phyloP scores from a whole-genome alignment of 1,284 basidiomycete species.

The Ceraceosorus bombacis region DNA sequence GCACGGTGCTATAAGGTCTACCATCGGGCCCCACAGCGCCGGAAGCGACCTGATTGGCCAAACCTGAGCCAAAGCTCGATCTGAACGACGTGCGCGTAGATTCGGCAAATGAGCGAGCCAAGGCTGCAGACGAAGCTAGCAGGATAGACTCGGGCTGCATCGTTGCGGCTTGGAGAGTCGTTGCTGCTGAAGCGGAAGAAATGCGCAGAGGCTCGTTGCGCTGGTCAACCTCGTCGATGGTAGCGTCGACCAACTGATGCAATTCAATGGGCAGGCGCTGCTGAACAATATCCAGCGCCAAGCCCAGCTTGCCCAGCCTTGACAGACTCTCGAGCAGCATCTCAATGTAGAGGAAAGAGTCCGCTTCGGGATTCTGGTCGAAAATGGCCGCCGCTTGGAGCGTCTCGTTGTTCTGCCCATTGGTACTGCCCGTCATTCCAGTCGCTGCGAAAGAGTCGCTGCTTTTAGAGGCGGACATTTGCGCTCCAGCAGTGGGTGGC shows the following conservation, averaged over 20 bases:
- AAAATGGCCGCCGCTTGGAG: slow-evolving; percentile 5
- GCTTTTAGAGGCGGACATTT: slow-evolving; percentile 7
- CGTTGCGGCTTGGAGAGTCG: slow-evolving; percentile 51
- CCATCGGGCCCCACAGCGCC: slow-evolving; percentile 1
- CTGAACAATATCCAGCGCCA: slow-evolving; percentile 71
- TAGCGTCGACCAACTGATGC: slow-evolving; percentile 74
- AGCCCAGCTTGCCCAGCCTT: slow-evolving; percentile 78
- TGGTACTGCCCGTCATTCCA: not conserved
- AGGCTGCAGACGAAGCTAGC: slow-evolving; percentile 31
- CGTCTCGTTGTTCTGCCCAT: not conserved
- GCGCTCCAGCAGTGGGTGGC: not conserved
- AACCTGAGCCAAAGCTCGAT: slow-evolving; percentile 13
- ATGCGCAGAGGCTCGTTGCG: slow-evolving; percentile 33
- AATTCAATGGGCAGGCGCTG: slow-evolving; percentile 81
- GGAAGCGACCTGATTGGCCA: not conserved
- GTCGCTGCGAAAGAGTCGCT: slow-evolving; percentile 3
- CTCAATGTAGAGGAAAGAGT: slow-evolving; percentile 91
- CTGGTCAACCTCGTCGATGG: slow-evolving; percentile 80
- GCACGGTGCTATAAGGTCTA: slow-evolving; percentile 13
- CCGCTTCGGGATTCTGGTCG: slow-evolving; percentile 69
- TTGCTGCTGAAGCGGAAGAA: slow-evolving; percentile 56
- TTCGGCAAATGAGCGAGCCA: slow-evolving; percentile 54
- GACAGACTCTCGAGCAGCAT: slow-evolving; percentile 84
- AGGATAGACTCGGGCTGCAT: slow-evolving; percentile 57
- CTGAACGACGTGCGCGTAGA: slow-evolving; percentile 8